Percentiles rank a stretch among this genome's conserved stretches.
These are phyloP conservation scores for Coprinopsis sp. DNA, from an alignment of 768 basidiomycete species.

Conservation along the genomic window DNA sequence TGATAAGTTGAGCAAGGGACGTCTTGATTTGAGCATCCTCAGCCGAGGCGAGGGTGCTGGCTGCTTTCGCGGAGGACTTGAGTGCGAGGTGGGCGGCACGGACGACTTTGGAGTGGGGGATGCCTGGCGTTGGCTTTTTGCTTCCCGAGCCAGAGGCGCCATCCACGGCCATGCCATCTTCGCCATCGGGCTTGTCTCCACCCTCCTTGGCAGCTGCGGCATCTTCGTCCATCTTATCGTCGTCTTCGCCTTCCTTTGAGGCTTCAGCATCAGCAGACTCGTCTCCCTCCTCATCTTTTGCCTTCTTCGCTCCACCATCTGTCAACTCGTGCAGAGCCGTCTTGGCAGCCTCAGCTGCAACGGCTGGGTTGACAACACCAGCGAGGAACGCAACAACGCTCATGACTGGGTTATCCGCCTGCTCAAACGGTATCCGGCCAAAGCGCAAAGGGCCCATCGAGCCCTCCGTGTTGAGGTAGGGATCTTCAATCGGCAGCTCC, in stretches of 20 bases:
- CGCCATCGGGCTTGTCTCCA: slow-evolving; percentile 17
- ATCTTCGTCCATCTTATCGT: slow-evolving; percentile 48
- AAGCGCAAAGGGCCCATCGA: slow-evolving; percentile 73
- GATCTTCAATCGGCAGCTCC: slow-evolving; percentile 94
- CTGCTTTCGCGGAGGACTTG: slow-evolving; percentile 83
- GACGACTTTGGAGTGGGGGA: slow-evolving; percentile 71
- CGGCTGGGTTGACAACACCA: slow-evolving; percentile 82
- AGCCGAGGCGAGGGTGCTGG: slow-evolving; percentile 70
- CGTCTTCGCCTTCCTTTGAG: slow-evolving; percentile 29
- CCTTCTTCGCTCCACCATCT: slow-evolving; percentile 45
- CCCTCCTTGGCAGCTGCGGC: slow-evolving; percentile 16
- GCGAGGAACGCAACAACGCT: slow-evolving; percentile 97
- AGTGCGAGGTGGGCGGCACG: slow-evolving; percentile 87
- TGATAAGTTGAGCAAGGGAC: slow-evolving; percentile 79
- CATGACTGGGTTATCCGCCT: slow-evolving; percentile 97
- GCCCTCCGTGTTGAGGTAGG: slow-evolving; percentile 75
- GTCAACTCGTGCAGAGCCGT: slow-evolving; percentile 80
- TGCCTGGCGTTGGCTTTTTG: slow-evolving; percentile 34
- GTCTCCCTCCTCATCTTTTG: slow-evolving; percentile 24
- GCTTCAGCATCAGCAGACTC: slow-evolving; percentile 20
- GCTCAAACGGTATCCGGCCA: slow-evolving; percentile 83
- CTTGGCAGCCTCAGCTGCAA: slow-evolving; percentile 93
- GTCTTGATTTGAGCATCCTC: slow-evolving; percentile 79
- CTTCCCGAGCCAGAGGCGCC: slow-evolving; percentile 13
- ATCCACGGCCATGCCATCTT: slow-evolving; percentile 32